These are phyloP conservation scores for Suaeda aralocaspica DNA, from an alignment of 148 eudicot genomes.

Conservation along the genomic window DNA sequence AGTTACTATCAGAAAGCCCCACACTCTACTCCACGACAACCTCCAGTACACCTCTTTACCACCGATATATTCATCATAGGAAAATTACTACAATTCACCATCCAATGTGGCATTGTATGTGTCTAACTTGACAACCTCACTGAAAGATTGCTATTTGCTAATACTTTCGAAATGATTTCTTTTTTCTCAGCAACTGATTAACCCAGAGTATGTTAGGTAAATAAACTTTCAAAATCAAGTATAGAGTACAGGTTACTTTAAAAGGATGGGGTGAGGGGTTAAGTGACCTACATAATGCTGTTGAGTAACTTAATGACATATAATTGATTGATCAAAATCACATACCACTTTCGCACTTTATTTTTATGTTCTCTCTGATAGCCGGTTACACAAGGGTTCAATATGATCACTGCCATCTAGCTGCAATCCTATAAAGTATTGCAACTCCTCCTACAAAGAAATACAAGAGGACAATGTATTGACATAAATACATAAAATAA, in stretches of 20 bases:
- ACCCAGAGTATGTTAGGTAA: too few relatives aligned
- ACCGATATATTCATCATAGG: too few relatives aligned
- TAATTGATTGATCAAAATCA: constrained; percentile 1
- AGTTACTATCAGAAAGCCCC: too few relatives aligned
- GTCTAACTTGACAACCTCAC: background rate
- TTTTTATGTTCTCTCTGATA: constrained; percentile 74
- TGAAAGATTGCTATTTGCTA: background rate
- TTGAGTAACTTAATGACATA: background rate
- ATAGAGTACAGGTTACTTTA: background rate
- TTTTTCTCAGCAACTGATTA: too few relatives aligned
- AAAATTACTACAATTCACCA: background rate
- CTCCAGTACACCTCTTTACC: too few relatives aligned
- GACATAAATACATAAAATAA: background rate
- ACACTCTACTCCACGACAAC: too few relatives aligned
- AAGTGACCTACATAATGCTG: background rate
- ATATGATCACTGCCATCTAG: constrained; percentile 97
- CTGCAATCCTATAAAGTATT: constrained; percentile 98
- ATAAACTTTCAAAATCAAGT: background rate
- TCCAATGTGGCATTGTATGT: background rate
- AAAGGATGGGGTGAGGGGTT: background rate
- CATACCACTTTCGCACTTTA: constrained; percentile 85
- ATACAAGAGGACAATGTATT: constrained; percentile 11
- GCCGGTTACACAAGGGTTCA: constrained; percentile 87
- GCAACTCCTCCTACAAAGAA: constrained; percentile 78
- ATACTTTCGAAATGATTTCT: too few relatives aligned